phyloP scores from a whole-genome alignment of 2,329 filamentous ascomycete genomes.

The Ilyonectria sp. region DNA sequence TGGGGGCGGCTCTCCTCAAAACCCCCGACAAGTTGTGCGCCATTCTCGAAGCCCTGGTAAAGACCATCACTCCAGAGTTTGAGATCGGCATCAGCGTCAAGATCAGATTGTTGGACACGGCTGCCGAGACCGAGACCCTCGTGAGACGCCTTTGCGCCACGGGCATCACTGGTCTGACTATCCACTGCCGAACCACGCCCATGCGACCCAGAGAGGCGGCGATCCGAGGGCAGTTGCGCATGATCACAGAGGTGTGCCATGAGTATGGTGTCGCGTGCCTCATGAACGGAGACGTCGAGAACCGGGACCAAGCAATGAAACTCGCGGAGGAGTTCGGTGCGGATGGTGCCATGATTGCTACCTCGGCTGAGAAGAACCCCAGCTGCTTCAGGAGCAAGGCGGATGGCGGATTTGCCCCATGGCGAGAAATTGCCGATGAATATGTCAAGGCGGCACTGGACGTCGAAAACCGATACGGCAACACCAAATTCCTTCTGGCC shows the following conservation, averaged over 20 bases:
- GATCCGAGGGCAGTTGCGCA: slow-evolving; percentile 86
- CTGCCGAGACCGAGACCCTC: slow-evolving; percentile 81
- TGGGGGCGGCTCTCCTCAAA: slow-evolving; percentile 92
- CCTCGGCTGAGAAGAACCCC: slow-evolving; percentile 90
- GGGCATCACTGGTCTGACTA: slow-evolving; percentile 91
- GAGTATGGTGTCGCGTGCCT: slow-evolving; percentile 91
- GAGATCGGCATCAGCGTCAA: slow-evolving; percentile 97
- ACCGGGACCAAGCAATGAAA: slow-evolving; percentile 78
- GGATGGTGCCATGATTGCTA: slow-evolving; percentile 98
- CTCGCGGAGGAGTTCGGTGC: slow-evolving; percentile 86
- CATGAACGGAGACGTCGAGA: slow-evolving; percentile 94
- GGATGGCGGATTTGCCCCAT: slow-evolving; percentile 80
- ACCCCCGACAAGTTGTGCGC: slow-evolving; percentile 87
- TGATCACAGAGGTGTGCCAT: slow-evolving; percentile 86
- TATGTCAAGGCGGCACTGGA: slow-evolving; percentile 83
- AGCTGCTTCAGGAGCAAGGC: slow-evolving; percentile 83
- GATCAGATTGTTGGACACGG: slow-evolving; percentile 87
- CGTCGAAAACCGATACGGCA: slow-evolving; percentile 88
- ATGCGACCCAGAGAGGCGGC: slow-evolving; percentile 94
- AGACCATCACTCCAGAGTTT: slow-evolving; percentile 81
- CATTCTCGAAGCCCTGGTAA: slow-evolving; percentile 87
- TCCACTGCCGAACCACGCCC: slow-evolving; percentile 95
- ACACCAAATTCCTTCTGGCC: slow-evolving; percentile 91
- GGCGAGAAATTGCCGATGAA: slow-evolving; percentile 82
- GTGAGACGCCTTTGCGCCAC: slow-evolving; percentile 86